Evolutionary conservation across 192 early-diverging fungal genomes (phyloP).

Genomic region (Gaertneriomyces sp.): DNA sequence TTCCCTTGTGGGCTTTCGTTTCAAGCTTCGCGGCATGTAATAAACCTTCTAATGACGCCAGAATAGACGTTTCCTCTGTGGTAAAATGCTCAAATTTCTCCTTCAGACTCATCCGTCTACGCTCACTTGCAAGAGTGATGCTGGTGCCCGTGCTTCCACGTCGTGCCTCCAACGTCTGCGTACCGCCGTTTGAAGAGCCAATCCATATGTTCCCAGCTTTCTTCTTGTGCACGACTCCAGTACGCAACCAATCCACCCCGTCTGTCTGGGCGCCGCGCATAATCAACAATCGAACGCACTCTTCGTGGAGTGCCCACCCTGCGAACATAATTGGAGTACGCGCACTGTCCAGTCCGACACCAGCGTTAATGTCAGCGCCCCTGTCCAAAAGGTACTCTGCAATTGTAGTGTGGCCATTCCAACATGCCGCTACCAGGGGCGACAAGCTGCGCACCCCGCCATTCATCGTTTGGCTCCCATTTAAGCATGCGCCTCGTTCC

Average conservation of each 20-base stretch:
- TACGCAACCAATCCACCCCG: constrained; percentile 35
- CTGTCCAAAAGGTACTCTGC: constrained; percentile 38
- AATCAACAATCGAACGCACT: constrained; percentile 33
- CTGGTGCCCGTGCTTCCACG: neutral
- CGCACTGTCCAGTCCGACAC: constrained; percentile 33
- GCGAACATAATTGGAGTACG: constrained; percentile 47
- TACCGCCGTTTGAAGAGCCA: too few species aligned
- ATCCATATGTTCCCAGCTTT: constrained; percentile 34
- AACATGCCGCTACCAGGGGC: constrained; percentile 46
- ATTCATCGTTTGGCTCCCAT: constrained; percentile 10
- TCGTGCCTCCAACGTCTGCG: too few species aligned
- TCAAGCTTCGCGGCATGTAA: too few species aligned
- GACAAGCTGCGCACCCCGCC: constrained; percentile 25
- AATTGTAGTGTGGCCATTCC: constrained; percentile 30
- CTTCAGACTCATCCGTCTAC: constrained; percentile 28
- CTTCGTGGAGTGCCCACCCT: constrained; percentile 37
- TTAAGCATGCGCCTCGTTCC: constrained; percentile 4
- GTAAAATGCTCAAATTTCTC: constrained; percentile 31
- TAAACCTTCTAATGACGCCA: too few species aligned
- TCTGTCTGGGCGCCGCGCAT: constrained; percentile 29
- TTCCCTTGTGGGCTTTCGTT: too few species aligned
- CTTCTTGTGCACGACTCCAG: constrained; percentile 41
- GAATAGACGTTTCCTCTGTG: constrained; percentile 30
- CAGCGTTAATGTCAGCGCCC: constrained; percentile 40
- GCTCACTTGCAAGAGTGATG: neutral